Evolutionary conservation across 176 grass and related monocot species (phyloP).

Genomic region (Calamus simplicifolius): DNA sequence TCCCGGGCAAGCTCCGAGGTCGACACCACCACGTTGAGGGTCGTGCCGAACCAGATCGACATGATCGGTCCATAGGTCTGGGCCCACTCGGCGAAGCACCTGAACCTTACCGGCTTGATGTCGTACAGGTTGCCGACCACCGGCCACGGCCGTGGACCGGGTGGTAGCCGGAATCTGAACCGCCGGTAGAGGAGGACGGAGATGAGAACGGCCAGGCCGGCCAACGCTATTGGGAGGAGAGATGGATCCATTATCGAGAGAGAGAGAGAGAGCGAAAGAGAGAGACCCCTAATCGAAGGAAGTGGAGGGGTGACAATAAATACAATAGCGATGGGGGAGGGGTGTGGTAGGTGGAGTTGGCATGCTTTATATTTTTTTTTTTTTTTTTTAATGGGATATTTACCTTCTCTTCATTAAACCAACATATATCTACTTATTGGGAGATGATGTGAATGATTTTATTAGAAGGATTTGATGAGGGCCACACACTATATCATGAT

Average conservation of each 20-base stretch:
- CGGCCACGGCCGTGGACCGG: slow-evolving; percentile 54
- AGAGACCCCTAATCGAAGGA: no score
- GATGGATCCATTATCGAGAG: neutral
- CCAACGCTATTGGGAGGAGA: slow-evolving; percentile 9
- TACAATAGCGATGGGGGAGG: no score
- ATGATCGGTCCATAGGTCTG: slow-evolving; percentile 50
- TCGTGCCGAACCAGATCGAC: slow-evolving; percentile 51
- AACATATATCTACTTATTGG: no score
- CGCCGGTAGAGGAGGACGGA: slow-evolving; percentile 24
- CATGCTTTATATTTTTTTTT: no score
- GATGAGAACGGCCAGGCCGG: slow-evolving; percentile 13
- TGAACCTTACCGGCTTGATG: slow-evolving; percentile 59
- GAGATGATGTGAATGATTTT: no score
- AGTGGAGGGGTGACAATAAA: no score
- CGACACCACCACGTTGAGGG: slow-evolving; percentile 49
- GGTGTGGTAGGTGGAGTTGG: no score
- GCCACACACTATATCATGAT: no score
- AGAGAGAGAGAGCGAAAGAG: no score
- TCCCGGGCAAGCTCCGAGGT: slow-evolving; percentile 49
- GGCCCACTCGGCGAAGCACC: slow-evolving; percentile 75
- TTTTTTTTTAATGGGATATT: no score
- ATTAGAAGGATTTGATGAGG: no score
- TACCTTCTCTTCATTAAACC: no score
- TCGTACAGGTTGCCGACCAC: slow-evolving; percentile 73
- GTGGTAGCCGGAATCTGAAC: slow-evolving; percentile 31